These are phyloP conservation scores for Fusarium praegraminearum DNA, from an alignment of 2,329 filamentous ascomycete species.

Conservation along the genomic window DNA sequence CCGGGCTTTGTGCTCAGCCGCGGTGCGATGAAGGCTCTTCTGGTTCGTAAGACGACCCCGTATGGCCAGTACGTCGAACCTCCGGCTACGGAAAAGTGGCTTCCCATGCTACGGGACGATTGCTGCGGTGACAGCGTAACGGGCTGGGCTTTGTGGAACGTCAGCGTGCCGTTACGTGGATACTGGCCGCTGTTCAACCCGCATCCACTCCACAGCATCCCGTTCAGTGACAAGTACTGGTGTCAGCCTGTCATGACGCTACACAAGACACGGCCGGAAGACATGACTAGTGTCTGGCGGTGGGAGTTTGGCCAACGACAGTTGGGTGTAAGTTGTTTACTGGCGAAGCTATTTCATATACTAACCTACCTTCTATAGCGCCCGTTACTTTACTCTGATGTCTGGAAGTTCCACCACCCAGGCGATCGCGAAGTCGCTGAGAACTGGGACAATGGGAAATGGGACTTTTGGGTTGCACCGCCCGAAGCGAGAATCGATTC, in stretches of 20 bases:
- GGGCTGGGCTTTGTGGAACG: slow-evolving; percentile 60
- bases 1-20: slow-evolving; percentile 61
- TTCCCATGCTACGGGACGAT: slow-evolving; percentile 58
- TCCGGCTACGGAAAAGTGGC: slow-evolving; percentile 55
- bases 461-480: slow-evolving; percentile 47
- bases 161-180: slow-evolving; percentile 59
- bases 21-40: slow-evolving; percentile 58
- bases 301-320: slow-evolving; percentile 56
- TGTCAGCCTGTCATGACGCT: slow-evolving; percentile 63
- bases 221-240: slow-evolving; percentile 61
- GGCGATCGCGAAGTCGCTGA: slow-evolving; percentile 40
- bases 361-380: slow-evolving; percentile 45
- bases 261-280: slow-evolving; percentile 60
- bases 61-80: slow-evolving; percentile 56
- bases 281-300: slow-evolving; percentile 63
- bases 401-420: slow-evolving; percentile 54
- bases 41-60: slow-evolving; percentile 48
- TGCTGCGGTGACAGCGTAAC: slow-evolving; percentile 66
- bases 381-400: slow-evolving; percentile 54
- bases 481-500: slow-evolving; percentile 45
- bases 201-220: slow-evolving; percentile 63
- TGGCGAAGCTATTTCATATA: background rate
- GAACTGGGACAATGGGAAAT: slow-evolving; percentile 52
- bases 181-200: slow-evolving; percentile 63
- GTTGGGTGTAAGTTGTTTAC: slow-evolving; percentile 47